Evolutionary conservation across 305 asterid genomes (phyloP).

Genomic region (Fraxinus velutina): DNA sequence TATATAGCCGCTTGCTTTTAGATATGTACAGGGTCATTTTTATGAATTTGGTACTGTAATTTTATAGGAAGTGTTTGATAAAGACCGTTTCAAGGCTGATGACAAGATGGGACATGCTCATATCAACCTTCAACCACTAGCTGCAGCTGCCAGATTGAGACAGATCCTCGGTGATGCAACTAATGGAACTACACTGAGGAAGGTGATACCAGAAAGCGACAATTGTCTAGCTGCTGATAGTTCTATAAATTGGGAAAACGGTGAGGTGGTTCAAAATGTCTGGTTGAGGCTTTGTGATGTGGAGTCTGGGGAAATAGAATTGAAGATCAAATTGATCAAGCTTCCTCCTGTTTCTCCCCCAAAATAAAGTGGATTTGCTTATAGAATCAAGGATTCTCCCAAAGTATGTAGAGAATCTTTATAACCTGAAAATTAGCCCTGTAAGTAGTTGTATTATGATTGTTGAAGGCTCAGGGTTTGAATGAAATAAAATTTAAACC

Average conservation of each 20-base stretch:
- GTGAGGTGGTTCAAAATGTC: conserved; percentile 43
- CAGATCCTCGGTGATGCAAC: conserved; percentile 33
- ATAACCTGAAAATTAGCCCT: background rate
- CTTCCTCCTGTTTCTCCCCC: conserved; percentile 23
- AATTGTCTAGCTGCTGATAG: conserved; percentile 44
- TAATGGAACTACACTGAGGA: conserved; percentile 39
- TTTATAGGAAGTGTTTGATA: conserved; percentile 45
- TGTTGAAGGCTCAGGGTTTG: background rate
- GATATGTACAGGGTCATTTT: background rate
- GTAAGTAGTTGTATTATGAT: background rate
- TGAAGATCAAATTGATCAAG: conserved; percentile 33
- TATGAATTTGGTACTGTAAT: background rate
- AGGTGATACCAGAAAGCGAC: conserved; percentile 44
- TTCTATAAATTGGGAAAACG: conserved; percentile 31
- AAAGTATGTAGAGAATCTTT: background rate
- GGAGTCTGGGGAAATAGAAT: conserved; percentile 43
- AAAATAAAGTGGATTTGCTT: conserved; percentile 4
- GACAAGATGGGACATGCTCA: conserved; percentile 48
- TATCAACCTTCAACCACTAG: conserved; percentile 40
- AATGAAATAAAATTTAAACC: background rate
- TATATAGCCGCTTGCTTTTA: background rate
- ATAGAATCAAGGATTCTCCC: background rate
- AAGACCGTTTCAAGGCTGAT: conserved; percentile 44
- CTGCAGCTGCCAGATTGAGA: conserved; percentile 42
- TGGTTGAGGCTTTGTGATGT: conserved; percentile 47